Conservation (phyloP, 768 basidiomycete genomes). For the Trametes cinnabarina region DNA sequence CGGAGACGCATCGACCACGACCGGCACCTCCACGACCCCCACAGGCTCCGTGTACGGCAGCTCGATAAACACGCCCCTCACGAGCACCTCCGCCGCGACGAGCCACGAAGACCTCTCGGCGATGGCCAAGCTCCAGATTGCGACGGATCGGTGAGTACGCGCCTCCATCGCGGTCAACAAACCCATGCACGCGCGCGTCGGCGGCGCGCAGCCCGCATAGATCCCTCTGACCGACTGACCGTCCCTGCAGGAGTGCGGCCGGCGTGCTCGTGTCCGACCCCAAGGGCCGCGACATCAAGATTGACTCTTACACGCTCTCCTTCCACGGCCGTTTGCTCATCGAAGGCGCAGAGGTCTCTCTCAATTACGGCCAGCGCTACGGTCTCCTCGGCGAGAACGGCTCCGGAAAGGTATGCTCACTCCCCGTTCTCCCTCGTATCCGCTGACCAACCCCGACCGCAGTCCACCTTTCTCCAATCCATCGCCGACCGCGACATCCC, state of each 20-base stretch:
- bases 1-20: constrained; percentile 41
- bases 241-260: constrained; percentile 68
- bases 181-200: constrained; percentile 14
- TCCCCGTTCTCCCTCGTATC: neutral
- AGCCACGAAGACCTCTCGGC: constrained; percentile 76
- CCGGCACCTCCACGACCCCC: constrained; percentile 61
- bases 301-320: constrained; percentile 91
- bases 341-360: constrained; percentile 66
- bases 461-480: constrained; percentile 97
- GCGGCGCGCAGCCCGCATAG: too few species aligned
- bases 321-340: constrained; percentile 92
- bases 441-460: neutral
- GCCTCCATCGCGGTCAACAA: neutral
- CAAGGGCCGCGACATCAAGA: constrained; percentile 96
- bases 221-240: too few species aligned
- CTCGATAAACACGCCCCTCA: constrained; percentile 73
- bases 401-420: constrained; percentile 82
- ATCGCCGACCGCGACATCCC: constrained; percentile 93
- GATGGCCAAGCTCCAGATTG: constrained; percentile 88
- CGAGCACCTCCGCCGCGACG: constrained; percentile 74
- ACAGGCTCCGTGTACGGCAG: constrained; percentile 64
- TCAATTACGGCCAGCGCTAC: constrained; percentile 91
- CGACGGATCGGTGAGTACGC: constrained; percentile 76
- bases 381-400: constrained; percentile 97
- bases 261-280: constrained; percentile 92